Percentiles rank a stretch among this genome's conserved stretches.
Conservation (phyloP, 352 stramenopile genomes). For the Phytophthora brassicae region DNA sequence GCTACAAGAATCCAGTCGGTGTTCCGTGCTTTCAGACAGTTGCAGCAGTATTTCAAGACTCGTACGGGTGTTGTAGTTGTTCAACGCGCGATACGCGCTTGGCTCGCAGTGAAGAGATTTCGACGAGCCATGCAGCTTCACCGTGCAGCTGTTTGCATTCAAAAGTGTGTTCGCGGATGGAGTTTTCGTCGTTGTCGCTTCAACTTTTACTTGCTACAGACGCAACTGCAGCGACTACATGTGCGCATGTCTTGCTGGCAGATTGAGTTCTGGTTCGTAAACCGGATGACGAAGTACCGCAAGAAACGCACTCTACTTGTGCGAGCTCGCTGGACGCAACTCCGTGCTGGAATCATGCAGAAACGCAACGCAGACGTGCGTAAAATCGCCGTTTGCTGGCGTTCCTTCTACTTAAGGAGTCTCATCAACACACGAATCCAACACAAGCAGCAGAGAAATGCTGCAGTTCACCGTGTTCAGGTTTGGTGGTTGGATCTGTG, state of each 20-base stretch:
- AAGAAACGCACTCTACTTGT: conserved; percentile 30
- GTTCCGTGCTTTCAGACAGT: conserved; percentile 27
- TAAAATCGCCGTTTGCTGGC: conserved; percentile 41
- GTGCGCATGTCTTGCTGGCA: conserved; percentile 48
- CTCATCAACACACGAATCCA: conserved; percentile 31
- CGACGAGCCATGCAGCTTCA: conserved; percentile 22
- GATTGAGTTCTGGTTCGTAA: conserved; percentile 54
- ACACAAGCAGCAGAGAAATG: conserved; percentile 10
- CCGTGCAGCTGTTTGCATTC: conserved; percentile 38
- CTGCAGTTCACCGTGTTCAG: conserved; percentile 32
- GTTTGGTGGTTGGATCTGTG: conserved; percentile 47
- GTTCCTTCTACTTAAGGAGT: conserved; percentile 26
- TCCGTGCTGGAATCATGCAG: conserved; percentile 30
- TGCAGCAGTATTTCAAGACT: conserved; percentile 21
- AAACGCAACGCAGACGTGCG: conserved; percentile 28
- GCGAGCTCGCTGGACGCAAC: conserved; percentile 35
- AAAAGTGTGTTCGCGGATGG: conserved; percentile 50
- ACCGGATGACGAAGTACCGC: conserved; percentile 22
- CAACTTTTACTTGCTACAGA: conserved; percentile 46
- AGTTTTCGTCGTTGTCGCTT: conserved; percentile 36
- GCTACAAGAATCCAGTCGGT: conserved; percentile 32
- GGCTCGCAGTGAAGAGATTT: conserved; percentile 17
- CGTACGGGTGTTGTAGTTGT: conserved; percentile 13
- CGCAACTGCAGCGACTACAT: conserved; percentile 38
- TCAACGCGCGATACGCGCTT: conserved; percentile 24